Evolutionary conservation across 1,284 basidiomycete genomes (phyloP), one percentile per base, ranked within the genome.

Genomic region (Ustanciosporium gigantosporum): DNA sequence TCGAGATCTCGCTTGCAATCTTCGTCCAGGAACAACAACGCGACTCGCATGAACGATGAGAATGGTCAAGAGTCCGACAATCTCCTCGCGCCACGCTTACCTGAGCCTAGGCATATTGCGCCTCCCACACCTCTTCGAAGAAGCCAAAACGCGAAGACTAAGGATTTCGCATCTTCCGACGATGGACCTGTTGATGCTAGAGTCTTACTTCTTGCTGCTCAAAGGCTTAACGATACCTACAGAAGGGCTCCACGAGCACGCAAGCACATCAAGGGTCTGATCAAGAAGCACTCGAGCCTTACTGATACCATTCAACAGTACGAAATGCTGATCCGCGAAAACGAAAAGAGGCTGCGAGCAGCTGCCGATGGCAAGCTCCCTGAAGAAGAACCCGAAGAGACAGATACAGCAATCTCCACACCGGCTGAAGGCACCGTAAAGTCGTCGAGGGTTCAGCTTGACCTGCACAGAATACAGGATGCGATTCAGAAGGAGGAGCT

Each of bases 201-300:
- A 15, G 50, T 55, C 11, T 41, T 70, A 34, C 61, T 72, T 23
- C 49, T 59, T 8, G 62, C 68, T 13, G 69, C 71, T 5, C 67
- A 68, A 37, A 64, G 52, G 27, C 65, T 72, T 15, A 52, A 65
- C 20, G 70, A 66, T 27, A 66, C 64, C 20, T 73, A 67, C 43
- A 47, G 66, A 15, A 62, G 48, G 20, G 70, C 66, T 3, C 64
- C 72, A 5, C 48, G 73, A 17, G 68, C 71, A 1, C 65, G 72
- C 27, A 74, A 76, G 36, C 68, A 77, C 41, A 74, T 77, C 51
- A 72, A 72, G 37, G 48, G 53, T 15, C 65, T 77, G 11, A 44
- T 73, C 27, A 69, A 71, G 43, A 57, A 56, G 5, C 55, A 73
- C 17, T 46, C 50, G 13, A 56, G 57, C 17, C 47, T 70, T 41